Evolutionary conservation across 2,329 filamentous ascomycete genomes (phyloP), one percentile per base, ranked within the genome.

Genomic region (Achaetomium macrosporum): DNA sequence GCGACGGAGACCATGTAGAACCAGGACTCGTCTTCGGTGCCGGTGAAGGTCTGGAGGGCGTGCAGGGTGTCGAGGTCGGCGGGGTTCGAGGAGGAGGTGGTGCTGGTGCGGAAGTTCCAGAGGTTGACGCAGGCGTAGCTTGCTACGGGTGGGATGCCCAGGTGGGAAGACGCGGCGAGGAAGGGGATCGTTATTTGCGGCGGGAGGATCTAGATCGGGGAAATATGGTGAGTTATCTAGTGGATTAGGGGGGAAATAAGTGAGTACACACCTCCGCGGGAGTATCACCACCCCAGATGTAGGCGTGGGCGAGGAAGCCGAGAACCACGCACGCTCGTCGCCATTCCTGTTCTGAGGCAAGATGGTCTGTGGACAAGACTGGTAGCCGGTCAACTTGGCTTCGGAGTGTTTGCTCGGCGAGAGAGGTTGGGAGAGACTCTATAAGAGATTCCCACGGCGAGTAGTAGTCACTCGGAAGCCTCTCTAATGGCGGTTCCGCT

Each of bases 1-100:
- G 91, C 90, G 1, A 93, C 87, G 0, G 89, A 95, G 56, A 96
- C 59, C 36, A 93, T 76, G 61, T 91, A 91, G 71, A 97, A 97
- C 92, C 92, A 96, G 62, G 90, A 90, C 69, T 97, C 92, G 60
- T 95, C 90, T 47, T 85, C 72, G 8, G 89, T 93, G 25, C 90
- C 91, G 5, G 90, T 96, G 64, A 96, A 93, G 12, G 91, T 95
- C 64, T 87, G 79, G 10, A 91, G 76, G 0, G 84, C 85, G 17
- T 78, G 75, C 11, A 96, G 74, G 47, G 86, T 83, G 54, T 88
- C 80, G 10, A 92, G 73, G 53, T 82, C 73, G 59, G 84, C 79
- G 29, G 87, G 81, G 19, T 16, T 11, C 15, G 36, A 29, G 10
- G 33, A 51, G 11, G 50, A 13, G n/a, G 50, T 82, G 57, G 33